A percentile compares a stretch with the other conserved stretches of the same genome.
Evolutionary conservation across 1,284 basidiomycete genomes (phyloP).

Genomic region (Hymenochaete sp.): DNA sequence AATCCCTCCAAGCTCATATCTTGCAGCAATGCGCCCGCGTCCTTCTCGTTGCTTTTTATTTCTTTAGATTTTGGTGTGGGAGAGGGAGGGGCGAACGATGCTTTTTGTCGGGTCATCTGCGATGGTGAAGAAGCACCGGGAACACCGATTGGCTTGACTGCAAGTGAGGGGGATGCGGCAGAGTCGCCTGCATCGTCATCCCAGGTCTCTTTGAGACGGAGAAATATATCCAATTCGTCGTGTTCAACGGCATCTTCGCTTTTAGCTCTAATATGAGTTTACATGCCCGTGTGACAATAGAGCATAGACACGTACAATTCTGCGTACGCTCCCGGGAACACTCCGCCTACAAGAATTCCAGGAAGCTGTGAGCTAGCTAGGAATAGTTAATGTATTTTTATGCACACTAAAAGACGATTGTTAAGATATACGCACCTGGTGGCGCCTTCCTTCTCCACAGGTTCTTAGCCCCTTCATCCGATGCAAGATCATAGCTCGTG

Average conservation of each 20-base stretch:
- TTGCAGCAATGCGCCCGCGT: conserved; percentile 54
- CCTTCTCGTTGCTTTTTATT: conserved; percentile 40
- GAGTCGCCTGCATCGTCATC: conserved; percentile 50
- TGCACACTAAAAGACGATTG: neutral
- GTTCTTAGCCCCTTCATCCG: conserved; percentile 69
- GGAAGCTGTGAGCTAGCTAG: conserved; percentile 72
- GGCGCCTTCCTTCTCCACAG: conserved; percentile 75
- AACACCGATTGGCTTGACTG: conserved; percentile 57
- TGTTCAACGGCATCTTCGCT: conserved; percentile 78
- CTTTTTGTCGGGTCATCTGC: conserved; percentile 61
- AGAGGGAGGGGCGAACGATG: conserved; percentile 43
- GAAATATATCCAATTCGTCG: conserved; percentile 57
- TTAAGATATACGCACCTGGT: conserved; percentile 33
- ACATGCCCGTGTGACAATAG: conserved; percentile 27
- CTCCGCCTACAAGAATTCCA: conserved; percentile 67
- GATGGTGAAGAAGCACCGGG: conserved; percentile 64
- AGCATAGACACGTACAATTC: conserved; percentile 4
- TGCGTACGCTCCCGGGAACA: conserved; percentile 45
- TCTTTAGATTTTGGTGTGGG: conserved; percentile 48
- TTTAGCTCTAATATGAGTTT: conserved; percentile 41
- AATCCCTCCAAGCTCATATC: conserved; percentile 70
- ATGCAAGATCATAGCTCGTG: conserved; percentile 72
- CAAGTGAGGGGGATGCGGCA: conserved; percentile 39
- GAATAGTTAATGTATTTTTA: conserved; percentile 6
- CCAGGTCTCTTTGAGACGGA: conserved; percentile 64